Evolutionary conservation across 495 filamentous ascomycete species (phyloP).

Genomic region (Viridothelium virens): DNA sequence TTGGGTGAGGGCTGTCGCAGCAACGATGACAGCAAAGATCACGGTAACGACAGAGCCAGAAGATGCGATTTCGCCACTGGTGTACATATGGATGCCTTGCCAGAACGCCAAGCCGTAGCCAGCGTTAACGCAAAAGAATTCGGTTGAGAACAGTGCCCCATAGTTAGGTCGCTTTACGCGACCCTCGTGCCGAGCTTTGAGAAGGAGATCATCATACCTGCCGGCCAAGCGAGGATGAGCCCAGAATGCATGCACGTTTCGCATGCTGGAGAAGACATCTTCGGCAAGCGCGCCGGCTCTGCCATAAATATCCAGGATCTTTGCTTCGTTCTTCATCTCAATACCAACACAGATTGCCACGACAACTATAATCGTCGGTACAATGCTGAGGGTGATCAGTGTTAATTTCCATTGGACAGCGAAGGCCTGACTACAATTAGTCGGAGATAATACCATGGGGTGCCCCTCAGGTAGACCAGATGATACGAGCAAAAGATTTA

Average conservation of each 20-base stretch:
- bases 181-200: constrained; percentile 23
- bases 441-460: not conserved
- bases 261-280: constrained; percentile 28
- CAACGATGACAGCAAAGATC: constrained; percentile 30
- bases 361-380: constrained; percentile 28
- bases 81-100: constrained; percentile 30
- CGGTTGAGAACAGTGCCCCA: constrained; percentile 25
- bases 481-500: not conserved
- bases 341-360: constrained; percentile 21
- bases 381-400: constrained; percentile 25
- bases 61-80: constrained; percentile 24
- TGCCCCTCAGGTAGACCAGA: constrained; percentile 5
- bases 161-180: constrained; percentile 28
- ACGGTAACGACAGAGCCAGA: constrained; percentile 28
- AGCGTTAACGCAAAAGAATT: constrained; percentile 28
- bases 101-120: constrained; percentile 29
- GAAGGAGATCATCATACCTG: constrained; percentile 23
- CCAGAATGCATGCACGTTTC: constrained; percentile 31
- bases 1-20: constrained; percentile 24
- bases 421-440: constrained; percentile 8
- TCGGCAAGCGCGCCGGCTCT: constrained; percentile 27
- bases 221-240: constrained; percentile 17
- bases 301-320: constrained; percentile 23
- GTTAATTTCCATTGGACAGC: constrained; percentile 22
- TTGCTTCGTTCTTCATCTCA: constrained; percentile 23